Conservation (phyloP, 2,329 filamentous ascomycete genomes). For the Fusarium sp. region DNA sequence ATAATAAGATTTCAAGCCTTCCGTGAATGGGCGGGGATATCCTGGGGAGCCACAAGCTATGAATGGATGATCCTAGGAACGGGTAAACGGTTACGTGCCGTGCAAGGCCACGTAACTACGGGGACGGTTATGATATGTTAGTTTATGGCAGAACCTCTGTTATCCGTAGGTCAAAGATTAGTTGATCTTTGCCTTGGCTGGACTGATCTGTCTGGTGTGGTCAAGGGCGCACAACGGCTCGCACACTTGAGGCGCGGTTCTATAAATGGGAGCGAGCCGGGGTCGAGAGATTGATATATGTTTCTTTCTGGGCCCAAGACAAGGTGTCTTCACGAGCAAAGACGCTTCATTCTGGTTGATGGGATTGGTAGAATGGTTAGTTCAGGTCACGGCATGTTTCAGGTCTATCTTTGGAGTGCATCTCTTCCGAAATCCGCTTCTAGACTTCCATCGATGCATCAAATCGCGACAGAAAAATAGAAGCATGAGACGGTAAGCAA, state of each 20-base stretch:
- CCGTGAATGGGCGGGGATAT: conserved; percentile 18
- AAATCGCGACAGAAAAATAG: conserved; percentile 10
- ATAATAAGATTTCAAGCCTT: conserved; percentile 20
- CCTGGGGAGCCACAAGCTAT: conserved; percentile 26
- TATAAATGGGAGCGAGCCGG: conserved; percentile 37
- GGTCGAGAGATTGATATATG: not conserved
- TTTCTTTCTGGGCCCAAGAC: not conserved
- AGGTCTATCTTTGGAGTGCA: conserved; percentile 2
- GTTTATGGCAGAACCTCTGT: conserved; percentile 10
- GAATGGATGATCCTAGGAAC: conserved; percentile 28
- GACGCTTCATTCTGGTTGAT: conserved; percentile 6
- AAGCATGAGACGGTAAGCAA: conserved; percentile 14
- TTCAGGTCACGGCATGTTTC: not conserved
- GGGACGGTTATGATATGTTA: not conserved
- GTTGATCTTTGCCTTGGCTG: not conserved
- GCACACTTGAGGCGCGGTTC: conserved; percentile 20
- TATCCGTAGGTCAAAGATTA: conserved; percentile 12
- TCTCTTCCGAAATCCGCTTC: not conserved
- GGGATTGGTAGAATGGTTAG: not conserved
- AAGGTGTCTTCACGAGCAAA: not conserved
- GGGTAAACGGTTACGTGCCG: conserved; percentile 32
- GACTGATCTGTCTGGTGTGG: conserved; percentile 6
- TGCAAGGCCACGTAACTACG: conserved; percentile 35
- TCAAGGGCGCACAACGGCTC: conserved; percentile 15
- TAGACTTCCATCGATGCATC: not conserved